A percentile compares a stretch with the other conserved stretches of the same genome.
These are phyloP conservation scores for Podila clonocystis DNA, from an alignment of 192 early-diverging fungal genomes.

Conservation along the genomic window DNA sequence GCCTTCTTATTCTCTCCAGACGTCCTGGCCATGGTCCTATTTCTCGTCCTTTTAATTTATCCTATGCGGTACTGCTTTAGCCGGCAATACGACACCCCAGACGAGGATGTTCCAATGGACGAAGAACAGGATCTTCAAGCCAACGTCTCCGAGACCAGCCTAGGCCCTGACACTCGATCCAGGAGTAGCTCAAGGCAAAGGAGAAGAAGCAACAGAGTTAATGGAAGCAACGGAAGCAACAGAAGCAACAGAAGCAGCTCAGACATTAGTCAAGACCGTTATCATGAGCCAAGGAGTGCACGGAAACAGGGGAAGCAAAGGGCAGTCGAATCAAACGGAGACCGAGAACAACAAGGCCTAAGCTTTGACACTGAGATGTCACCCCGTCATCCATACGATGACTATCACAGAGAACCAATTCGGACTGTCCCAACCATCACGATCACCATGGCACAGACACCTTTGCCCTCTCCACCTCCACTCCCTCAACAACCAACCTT, in stretches of 20 bases:
- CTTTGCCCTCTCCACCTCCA: neutral
- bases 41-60: constrained; percentile 14
- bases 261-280: neutral
- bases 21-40: constrained; percentile 23
- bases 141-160: too few relatives aligned
- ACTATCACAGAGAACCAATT: neutral
- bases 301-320: too few relatives aligned
- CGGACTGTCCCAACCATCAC: constrained; percentile 3
- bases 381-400: neutral
- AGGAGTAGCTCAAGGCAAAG: neutral
- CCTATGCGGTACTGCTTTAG: neutral
- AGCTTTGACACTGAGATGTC: too few relatives aligned
- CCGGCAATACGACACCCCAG: too few relatives aligned
- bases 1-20: constrained; percentile 18
- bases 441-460: neutral
- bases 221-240: neutral
- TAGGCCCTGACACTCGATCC: too few relatives aligned
- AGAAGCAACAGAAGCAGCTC: neutral
- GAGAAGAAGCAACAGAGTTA: neutral
- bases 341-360: too few relatives aligned
- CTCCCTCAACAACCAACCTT: neutral
- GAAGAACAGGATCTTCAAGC: too few relatives aligned
- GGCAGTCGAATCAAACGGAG: too few relatives aligned
- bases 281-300: neutral
- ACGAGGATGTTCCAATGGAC: neutral